Percentiles rank a stretch among this genome's conserved stretches.
These are phyloP conservation scores for Candida ortonii DNA, from an alignment of 805 yeast species.

Conservation along the genomic window DNA sequence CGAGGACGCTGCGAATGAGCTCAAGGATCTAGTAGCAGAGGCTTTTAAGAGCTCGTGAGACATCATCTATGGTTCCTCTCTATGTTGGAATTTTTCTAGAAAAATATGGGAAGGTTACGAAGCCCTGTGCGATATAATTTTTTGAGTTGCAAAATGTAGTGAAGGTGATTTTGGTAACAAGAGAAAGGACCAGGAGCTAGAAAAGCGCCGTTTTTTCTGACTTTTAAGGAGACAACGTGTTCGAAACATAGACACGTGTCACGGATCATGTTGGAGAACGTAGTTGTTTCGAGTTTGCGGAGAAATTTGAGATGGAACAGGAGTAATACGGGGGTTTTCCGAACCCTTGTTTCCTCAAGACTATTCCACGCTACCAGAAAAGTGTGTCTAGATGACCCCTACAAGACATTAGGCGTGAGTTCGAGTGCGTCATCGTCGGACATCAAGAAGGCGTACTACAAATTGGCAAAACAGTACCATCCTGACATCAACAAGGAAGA, in stretches of 20 bases:
- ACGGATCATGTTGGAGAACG: no score
- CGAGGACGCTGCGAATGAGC: constrained; percentile 28
- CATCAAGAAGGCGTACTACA: constrained; percentile 91
- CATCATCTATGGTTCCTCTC: neutral
- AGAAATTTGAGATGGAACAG: neutral
- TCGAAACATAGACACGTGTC: no score
- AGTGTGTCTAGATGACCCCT: constrained; percentile 62
- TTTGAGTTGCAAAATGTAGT: no score
- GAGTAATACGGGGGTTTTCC: no score
- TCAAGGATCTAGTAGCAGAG: constrained; percentile 34
- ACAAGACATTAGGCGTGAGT: constrained; percentile 75
- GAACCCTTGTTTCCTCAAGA: no score
- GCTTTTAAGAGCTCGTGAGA: constrained; percentile 26
- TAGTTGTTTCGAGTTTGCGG: no score
- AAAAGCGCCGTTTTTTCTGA: no score
- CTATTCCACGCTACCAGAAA: constrained; percentile 43
- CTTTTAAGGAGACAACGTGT: no score
- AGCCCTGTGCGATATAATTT: constrained; percentile 9
- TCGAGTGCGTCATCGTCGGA: constrained; percentile 71
- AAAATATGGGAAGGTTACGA: constrained; percentile 9
- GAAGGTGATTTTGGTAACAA: neutral
- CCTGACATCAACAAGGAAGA: constrained; percentile 95
- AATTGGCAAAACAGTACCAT: constrained; percentile 89
- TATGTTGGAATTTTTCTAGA: constrained; percentile 13
- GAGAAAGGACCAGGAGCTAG: no score